A percentile compares a stretch with the other conserved stretches of the same genome.
Conservation (phyloP, 805 yeast species). For the Danielia reshetovae region DNA sequence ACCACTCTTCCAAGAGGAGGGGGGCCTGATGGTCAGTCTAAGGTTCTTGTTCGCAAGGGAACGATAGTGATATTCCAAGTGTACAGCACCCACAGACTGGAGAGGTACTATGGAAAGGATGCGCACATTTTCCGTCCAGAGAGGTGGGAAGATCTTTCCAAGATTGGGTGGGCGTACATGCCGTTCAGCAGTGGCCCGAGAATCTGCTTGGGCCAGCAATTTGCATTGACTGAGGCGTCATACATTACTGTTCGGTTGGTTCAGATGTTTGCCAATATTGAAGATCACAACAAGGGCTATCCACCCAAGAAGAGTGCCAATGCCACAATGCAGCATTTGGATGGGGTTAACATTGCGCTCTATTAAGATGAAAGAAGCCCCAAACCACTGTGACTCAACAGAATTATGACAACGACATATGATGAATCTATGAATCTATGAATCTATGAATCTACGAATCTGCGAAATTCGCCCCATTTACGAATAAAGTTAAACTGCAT, state of each 20-base stretch:
- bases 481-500: too few species aligned
- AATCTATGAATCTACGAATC: too few species aligned
- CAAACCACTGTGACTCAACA: too few species aligned
- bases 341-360: constrained; percentile 6
- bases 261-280: constrained; percentile 7
- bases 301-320: constrained; percentile 9
- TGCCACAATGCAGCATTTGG: constrained; percentile 6
- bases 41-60: constrained; percentile 23
- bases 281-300: constrained; percentile 1
- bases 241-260: constrained; percentile 9
- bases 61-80: constrained; percentile 10
- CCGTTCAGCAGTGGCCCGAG: constrained; percentile 14
- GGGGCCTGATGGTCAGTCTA: constrained; percentile 33
- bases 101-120: constrained; percentile 9
- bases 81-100: constrained; percentile 11
- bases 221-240: constrained; percentile 15
- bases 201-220: constrained; percentile 15
- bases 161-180: constrained; percentile 10
- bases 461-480: too few species aligned
- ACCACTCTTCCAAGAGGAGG: constrained; percentile 52
- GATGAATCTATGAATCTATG: too few species aligned
- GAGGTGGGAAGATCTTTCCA: constrained; percentile 9
- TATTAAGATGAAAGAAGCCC: background rate
- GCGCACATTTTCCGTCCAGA: constrained; percentile 14
- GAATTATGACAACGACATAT: too few species aligned